Evolutionary conservation across 2,329 filamentous ascomycete genomes (phyloP).

Genomic region (Emericellopsis atlantica): DNA sequence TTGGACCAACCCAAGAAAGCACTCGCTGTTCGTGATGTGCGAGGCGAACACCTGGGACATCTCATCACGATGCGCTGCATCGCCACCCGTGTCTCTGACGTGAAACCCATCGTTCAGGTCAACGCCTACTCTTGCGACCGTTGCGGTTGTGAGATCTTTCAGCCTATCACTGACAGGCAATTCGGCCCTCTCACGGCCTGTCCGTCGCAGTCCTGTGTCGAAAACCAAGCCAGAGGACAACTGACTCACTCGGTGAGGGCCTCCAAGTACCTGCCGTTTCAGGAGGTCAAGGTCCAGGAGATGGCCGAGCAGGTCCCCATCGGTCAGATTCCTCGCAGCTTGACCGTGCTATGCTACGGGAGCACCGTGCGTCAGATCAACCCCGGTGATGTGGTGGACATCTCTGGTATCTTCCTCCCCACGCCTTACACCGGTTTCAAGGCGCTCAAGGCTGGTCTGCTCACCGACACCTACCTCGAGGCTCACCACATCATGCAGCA

Average conservation of each 20-base stretch:
- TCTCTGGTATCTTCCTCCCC: conserved; percentile 90
- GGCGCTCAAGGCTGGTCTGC: conserved; percentile 87
- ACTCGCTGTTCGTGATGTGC: conserved; percentile 84
- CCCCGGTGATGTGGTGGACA: conserved; percentile 87
- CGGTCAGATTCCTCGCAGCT: conserved; percentile 84
- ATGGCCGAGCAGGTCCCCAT: conserved; percentile 99
- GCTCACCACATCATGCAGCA: conserved; percentile 89
- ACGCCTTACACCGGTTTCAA: conserved; percentile 99
- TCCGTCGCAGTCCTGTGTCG: conserved; percentile 77
- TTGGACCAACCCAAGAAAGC: conserved; percentile 49
- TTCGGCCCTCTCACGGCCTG: conserved; percentile 81
- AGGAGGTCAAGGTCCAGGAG: conserved; percentile 97
- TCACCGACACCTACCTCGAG: conserved; percentile 95
- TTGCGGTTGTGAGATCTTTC: conserved; percentile 95
- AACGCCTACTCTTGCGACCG: conserved; percentile 97
- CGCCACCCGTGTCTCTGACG: conserved; percentile 87
- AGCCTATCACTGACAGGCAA: conserved; percentile 82
- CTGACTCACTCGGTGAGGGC: conserved; percentile 90
- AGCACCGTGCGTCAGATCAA: conserved; percentile 76
- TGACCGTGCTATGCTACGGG: conserved; percentile 85
- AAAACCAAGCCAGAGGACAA: conserved; percentile 86
- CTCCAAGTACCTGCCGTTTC: conserved; percentile 94
- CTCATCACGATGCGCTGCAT: conserved; percentile 93
- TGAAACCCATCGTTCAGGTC: conserved; percentile 94
- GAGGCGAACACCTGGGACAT: conserved; percentile 82